Evolutionary conservation across 495 filamentous ascomycete genomes (phyloP), one percentile per base, ranked within the genome.

Genomic region (Penicillium egyptiacum): DNA sequence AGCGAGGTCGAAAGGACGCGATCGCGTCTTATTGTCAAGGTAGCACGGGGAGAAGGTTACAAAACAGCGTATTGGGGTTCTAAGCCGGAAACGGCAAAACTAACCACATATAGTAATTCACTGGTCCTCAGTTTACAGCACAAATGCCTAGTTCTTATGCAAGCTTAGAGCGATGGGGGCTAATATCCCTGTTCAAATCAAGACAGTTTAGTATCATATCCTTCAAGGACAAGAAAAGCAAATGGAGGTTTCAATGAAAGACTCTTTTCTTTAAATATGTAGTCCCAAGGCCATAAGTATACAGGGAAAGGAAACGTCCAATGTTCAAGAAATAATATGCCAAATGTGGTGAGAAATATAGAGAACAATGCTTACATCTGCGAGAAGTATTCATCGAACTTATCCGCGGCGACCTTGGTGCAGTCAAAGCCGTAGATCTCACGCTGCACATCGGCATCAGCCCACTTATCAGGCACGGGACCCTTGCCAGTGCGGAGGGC

Each of bases 381-480:
- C n/a, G 70, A 73, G 63, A 80, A 86, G 48, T 85, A 62, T 72
- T 81, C 77, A 23, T 83, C 80, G 71, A 88, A 91, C 59, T 70
- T 71, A 57, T 87, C 82, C 56, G 77, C 68, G 3, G 86, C 78
- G 40, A 83, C 82, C 70, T 81, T 75, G 44, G 85, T 79, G 56
- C 83, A 83, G 72, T 91, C 88, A 63, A 83, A 74, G 20, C 87
- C 85, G 69, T 90, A 91, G 62, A 91, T 88, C 80, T 86, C 82
- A 65, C 81, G 80, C 75, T 91, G 88, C 49, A 91, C 85, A 66
- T 89, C 87, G 25, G 84, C 85, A 80, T 86, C 86, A 26, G 88
- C 89, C 89, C 89, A 92, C 75, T 89, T 88, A 74, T 92, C 89
- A 11, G 88, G 87, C 50, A 83, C 76, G 26, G 77, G 75, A 5